These are phyloP conservation scores for Penicillium sp. DNA, from an alignment of 2,329 filamentous ascomycete genomes.

Conservation along the genomic window DNA sequence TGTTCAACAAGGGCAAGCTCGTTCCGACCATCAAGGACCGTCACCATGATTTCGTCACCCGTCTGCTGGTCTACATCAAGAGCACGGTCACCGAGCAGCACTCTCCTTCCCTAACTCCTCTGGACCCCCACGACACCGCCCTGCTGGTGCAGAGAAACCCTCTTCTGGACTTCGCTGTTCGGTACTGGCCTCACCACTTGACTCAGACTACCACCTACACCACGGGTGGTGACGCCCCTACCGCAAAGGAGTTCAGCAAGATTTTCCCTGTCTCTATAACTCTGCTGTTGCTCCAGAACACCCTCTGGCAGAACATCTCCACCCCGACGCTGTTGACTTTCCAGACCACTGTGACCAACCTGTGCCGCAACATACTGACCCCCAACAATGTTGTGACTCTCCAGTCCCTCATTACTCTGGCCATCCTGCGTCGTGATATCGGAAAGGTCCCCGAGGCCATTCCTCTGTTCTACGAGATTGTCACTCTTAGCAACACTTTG, in stretches of 20 bases:
- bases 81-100: slow-evolving; percentile 25
- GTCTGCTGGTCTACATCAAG: slow-evolving; percentile 37
- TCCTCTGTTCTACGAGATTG: slow-evolving; percentile 44
- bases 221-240: slow-evolving; percentile 36
- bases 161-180: slow-evolving; percentile 45
- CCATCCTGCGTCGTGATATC: slow-evolving; percentile 40
- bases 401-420: slow-evolving; percentile 48
- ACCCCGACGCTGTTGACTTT: slow-evolving; percentile 29
- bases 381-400: slow-evolving; percentile 44
- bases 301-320: slow-evolving; percentile 44
- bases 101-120: slow-evolving; percentile 29
- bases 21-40: slow-evolving; percentile 30
- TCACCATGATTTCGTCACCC: slow-evolving; percentile 31
- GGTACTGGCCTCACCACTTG: slow-evolving; percentile 48
- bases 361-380: slow-evolving; percentile 32
- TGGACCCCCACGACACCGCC: slow-evolving; percentile 26
- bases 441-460: slow-evolving; percentile 29
- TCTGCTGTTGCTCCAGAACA: slow-evolving; percentile 47
- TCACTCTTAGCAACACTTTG: slow-evolving; percentile 37
- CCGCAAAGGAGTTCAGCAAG: slow-evolving; percentile 46
- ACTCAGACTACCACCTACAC: slow-evolving; percentile 41
- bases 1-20: slow-evolving; percentile 31
- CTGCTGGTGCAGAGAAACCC: slow-evolving; percentile 34
- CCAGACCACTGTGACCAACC: slow-evolving; percentile 26
- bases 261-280: slow-evolving; percentile 46